Conservation (phyloP, 805 yeast species). For the Metschnikowia shivogae region DNA sequence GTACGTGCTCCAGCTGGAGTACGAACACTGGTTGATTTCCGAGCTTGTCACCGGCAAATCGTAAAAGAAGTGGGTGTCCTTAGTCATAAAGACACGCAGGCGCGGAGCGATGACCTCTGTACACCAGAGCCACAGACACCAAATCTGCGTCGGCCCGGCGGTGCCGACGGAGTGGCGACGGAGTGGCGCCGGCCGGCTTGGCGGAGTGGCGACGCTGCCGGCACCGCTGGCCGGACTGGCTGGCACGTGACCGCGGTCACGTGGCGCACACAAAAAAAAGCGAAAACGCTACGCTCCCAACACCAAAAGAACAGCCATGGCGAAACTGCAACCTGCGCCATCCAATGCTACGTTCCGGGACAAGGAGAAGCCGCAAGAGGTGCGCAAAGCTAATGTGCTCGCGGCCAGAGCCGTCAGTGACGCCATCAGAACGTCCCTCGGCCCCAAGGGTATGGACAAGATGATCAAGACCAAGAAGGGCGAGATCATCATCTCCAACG, state of each 20-base stretch:
- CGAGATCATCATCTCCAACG: slow-evolving; percentile 91
- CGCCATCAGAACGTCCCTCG: slow-evolving; percentile 91
- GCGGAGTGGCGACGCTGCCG: too few relatives aligned
- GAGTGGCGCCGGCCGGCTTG: too few relatives aligned
- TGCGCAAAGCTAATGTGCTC: slow-evolving; percentile 78
- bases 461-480: slow-evolving; percentile 95
- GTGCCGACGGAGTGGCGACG: too few relatives aligned
- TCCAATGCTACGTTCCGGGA: slow-evolving; percentile 88
- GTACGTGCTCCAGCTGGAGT: slow-evolving; percentile 31
- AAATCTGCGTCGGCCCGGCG: too few relatives aligned
- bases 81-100: slow-evolving; percentile 5
- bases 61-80: slow-evolving; percentile 25
- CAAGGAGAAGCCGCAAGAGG: slow-evolving; percentile 93
- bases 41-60: slow-evolving; percentile 21
- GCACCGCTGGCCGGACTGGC: too few relatives aligned
- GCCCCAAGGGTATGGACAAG: slow-evolving; percentile 99
- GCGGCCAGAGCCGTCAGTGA: slow-evolving; percentile 96
- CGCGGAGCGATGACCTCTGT: neutral
- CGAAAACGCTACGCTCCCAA: neutral
- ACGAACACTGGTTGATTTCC: slow-evolving; percentile 32
- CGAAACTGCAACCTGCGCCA: slow-evolving; percentile 29
- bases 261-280: slow-evolving; percentile 1
- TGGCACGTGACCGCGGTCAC: neutral
- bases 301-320: slow-evolving; percentile 14
- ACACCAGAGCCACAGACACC: neutral